Evolutionary conservation across 257 asterid genomes (phyloP).

Genomic region (Rhazya stricta): DNA sequence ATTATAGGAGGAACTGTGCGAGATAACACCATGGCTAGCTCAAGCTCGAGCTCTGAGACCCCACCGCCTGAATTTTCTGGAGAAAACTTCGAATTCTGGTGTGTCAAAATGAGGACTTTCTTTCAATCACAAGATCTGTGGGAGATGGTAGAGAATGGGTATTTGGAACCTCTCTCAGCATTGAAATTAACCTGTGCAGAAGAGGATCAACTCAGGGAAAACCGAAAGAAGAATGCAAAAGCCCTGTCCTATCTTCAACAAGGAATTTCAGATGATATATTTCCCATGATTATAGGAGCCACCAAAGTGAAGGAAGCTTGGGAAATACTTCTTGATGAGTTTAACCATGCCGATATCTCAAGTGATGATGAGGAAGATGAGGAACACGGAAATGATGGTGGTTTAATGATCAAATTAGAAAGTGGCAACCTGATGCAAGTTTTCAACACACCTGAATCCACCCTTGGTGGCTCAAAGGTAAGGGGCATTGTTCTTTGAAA

Average conservation of each 20-base stretch:
- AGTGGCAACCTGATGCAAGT: neutral
- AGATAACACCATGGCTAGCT: neutral
- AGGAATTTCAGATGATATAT: constrained; percentile 9
- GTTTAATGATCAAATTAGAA: too few relatives aligned
- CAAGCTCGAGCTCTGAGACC: neutral
- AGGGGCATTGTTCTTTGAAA: neutral
- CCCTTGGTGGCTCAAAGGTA: neutral
- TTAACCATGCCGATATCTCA: neutral
- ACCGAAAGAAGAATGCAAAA: constrained; percentile 1
- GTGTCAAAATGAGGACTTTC: constrained; percentile 9
- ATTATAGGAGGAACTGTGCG: neutral
- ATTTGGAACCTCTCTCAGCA: neutral
- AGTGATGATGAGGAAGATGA: neutral
- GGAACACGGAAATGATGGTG: neutral
- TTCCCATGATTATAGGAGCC: neutral
- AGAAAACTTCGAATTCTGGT: constrained; percentile 8
- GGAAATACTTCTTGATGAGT: constrained; percentile 2
- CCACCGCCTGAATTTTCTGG: constrained; percentile 7
- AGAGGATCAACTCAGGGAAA: neutral
- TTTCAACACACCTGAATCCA: neutral
- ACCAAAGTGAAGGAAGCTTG: constrained; percentile 9
- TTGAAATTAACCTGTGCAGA: neutral
- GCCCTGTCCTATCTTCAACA: constrained; percentile 10
- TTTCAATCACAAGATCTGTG: constrained; percentile 6
- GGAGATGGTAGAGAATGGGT: constrained; percentile 6